Conservation (phyloP, 371 early-diverging fungal species). For the Mucor piriformis region DNA sequence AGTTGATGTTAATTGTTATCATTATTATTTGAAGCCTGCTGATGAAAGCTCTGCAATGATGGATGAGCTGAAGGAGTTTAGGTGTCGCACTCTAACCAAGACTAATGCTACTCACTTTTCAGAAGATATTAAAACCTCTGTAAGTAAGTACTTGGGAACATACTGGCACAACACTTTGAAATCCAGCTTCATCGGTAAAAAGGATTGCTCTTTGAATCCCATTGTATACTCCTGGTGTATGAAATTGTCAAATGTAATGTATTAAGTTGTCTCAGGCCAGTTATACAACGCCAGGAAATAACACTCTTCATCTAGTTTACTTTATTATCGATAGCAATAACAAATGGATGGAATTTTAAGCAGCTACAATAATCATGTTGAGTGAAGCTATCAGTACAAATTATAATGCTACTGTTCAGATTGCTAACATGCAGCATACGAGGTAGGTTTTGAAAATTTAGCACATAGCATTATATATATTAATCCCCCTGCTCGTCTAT, state of each 20-base stretch:
- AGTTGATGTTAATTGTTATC: neutral
- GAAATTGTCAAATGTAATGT: neutral
- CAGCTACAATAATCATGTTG: conserved; percentile 10
- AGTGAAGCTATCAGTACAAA: conserved; percentile 14
- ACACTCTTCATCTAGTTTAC: conserved; percentile 10
- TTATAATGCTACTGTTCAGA: conserved; percentile 12
- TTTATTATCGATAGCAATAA: conserved; percentile 9
- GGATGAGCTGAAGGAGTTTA: conserved; percentile 7
- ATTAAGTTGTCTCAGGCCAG: neutral
- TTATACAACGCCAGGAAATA: neutral
- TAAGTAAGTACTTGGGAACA: conserved; percentile 17
- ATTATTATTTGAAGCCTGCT: neutral
- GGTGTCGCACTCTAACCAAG: conserved; percentile 7
- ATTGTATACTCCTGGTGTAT: neutral
- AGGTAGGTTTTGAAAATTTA: conserved; percentile 16
- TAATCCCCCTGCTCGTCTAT: too few relatives aligned
- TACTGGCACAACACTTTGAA: conserved; percentile 1
- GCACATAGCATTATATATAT: neutral
- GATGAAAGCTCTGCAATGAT: neutral
- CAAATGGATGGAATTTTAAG: conserved; percentile 15
- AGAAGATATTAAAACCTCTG: conserved; percentile 6
- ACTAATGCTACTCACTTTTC: conserved; percentile 13
- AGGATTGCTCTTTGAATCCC: neutral
- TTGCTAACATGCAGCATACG: conserved; percentile 16
- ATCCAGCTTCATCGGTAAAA: neutral